phyloP scores from a whole-genome alignment of 495 filamentous ascomycete species.

The Hypoxylon intermedium region DNA sequence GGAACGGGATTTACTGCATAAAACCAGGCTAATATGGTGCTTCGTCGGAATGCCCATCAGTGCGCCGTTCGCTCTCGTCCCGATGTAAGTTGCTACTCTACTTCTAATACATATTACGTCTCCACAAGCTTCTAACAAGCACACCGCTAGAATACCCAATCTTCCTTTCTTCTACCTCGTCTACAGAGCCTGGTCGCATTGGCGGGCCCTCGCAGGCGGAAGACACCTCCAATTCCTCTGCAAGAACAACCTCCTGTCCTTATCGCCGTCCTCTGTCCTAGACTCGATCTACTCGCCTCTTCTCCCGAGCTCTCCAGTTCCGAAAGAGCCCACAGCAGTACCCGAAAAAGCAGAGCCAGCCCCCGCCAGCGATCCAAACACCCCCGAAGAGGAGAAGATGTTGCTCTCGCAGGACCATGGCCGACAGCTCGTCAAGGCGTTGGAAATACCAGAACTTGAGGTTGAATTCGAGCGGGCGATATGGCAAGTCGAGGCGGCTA shows the following conservation, averaged over 20 bases:
- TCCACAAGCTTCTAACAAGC: conserved; percentile 10
- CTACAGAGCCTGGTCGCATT: conserved; percentile 77
- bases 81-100: conserved; percentile 67
- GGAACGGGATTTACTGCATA: conserved; percentile 82
- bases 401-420: conserved; percentile 66
- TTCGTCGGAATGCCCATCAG: conserved; percentile 84
- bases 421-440: conserved; percentile 68
- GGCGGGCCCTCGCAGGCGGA: conserved; percentile 79
- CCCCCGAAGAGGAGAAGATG: conserved; percentile 56
- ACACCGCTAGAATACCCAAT: conserved; percentile 74
- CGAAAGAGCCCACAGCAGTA: conserved; percentile 27
- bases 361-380: neutral
- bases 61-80: conserved; percentile 79
- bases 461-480: conserved; percentile 90
- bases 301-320: neutral
- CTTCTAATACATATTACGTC: neutral
- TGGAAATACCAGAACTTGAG: conserved; percentile 82
- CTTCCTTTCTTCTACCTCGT: conserved; percentile 96
- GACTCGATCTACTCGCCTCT: conserved; percentile 71
- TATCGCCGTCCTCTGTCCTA: conserved; percentile 67
- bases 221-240: conserved; percentile 84
- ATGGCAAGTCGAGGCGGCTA: conserved; percentile 77
- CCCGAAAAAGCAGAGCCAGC: conserved; percentile 28
- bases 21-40: conserved; percentile 77
- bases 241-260: conserved; percentile 69